A percentile compares a stretch with the other conserved stretches of the same genome.
phyloP scores from a whole-genome alignment of 345 rosid species.

The Dovyalis caffra region DNA sequence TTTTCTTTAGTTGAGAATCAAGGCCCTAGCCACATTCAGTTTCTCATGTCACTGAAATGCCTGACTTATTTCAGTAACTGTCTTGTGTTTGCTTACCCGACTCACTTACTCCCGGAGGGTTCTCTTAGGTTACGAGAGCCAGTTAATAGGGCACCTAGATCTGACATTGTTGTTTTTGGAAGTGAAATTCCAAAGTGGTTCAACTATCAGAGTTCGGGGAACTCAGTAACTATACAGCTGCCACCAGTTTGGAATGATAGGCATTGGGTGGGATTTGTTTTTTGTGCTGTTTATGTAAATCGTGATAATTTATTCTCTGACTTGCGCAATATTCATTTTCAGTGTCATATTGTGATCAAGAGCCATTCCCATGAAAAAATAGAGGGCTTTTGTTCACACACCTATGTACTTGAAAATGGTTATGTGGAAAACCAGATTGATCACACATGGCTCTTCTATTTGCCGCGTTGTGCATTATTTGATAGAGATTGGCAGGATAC shows the following conservation, averaged over 20 bases:
- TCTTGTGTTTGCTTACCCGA: too few relatives aligned
- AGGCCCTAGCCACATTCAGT: not conserved
- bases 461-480: not conserved
- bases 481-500: not conserved
- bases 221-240: not conserved
- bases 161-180: constrained; percentile 9
- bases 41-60: not conserved
- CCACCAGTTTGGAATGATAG: not conserved
- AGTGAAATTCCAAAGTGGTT: constrained; percentile 23
- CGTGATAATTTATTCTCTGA: too few relatives aligned
- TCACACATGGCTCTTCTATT: constrained; percentile 10
- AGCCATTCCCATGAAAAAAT: too few relatives aligned
- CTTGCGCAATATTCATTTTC: not conserved
- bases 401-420: not conserved
- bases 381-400: too few relatives aligned
- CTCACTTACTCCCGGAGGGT: not conserved
- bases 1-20: not conserved
- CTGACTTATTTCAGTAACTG: not conserved
- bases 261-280: constrained; percentile 12
- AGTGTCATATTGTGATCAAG: not conserved
- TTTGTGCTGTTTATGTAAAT: not conserved
- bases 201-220: not conserved
- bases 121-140: not conserved
- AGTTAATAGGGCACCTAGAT: not conserved
- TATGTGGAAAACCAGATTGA: not conserved